Evolutionary conservation across 2,329 filamentous ascomycete genomes (phyloP), one percentile per base, ranked within the genome.

Genomic region (Colletotrichum lindemuthianum): DNA sequence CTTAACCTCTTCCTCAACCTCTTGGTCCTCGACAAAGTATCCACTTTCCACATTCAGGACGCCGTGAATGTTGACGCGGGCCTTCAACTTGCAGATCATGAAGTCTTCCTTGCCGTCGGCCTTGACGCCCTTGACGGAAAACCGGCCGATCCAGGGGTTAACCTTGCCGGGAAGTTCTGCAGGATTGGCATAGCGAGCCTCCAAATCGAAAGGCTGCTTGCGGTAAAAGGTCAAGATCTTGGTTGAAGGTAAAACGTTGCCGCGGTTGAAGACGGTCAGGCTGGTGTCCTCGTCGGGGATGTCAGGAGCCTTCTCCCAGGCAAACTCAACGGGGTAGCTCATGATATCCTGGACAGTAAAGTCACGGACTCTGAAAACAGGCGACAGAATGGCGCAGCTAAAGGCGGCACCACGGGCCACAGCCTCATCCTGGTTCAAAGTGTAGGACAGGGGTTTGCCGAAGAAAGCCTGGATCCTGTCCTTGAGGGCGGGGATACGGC

Each of bases 21-120:
- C 96, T 75, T 96, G 89, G 76, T 99, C 96, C 83, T 99, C 96
- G 58, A 99, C 96, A 74, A 93, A 98, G 85, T 99, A 99, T 66
- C 94, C 96, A 68, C 90, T 94, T 84, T 99, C 96, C 41, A 99
- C 91, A 76, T 98, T 98, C 70, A 99, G 85, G 65, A 99, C 88
- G 78, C 96, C 96, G 82, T 98, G 94, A 69, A 98, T 88, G 82
- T 99, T 99, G 60, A 99, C 88, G 69, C 96, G 90, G 51, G 96
- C 95, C 88, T 98, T 98, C 68, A 99, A 90, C 85, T 99, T 99
- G 90, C 96, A 99, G 74, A 98, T 96, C 95, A 99, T 98, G 79
- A 98, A 99, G 77, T 98, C 96, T 66, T 96, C 92, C 77, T 96
- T 94, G 70, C 90, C 87, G 75, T 97, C 93, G 44, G 93, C 91